These are phyloP conservation scores for Paecilomyces formosus DNA, from an alignment of 2,329 filamentous ascomycete species.

Conservation along the genomic window DNA sequence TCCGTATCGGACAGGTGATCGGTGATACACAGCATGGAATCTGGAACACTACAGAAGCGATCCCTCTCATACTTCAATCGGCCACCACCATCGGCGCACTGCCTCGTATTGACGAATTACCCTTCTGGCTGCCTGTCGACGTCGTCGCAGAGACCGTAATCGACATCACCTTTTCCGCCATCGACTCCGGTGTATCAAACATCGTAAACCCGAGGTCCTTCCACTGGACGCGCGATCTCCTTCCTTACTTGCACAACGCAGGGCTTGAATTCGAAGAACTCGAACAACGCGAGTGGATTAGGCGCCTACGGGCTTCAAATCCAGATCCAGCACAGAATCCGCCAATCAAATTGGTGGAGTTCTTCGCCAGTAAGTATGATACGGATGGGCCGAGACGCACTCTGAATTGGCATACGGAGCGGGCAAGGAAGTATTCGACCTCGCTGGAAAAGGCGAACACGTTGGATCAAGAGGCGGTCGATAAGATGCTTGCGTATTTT, in stretches of 20 bases:
- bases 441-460: slow-evolving; percentile 7
- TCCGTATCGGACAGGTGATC: slow-evolving; percentile 47
- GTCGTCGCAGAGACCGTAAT: slow-evolving; percentile 29
- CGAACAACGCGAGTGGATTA: slow-evolving; percentile 19
- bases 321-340: slow-evolving; percentile 45
- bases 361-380: slow-evolving; percentile 48
- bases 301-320: slow-evolving; percentile 37
- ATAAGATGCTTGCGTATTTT: slow-evolving; percentile 31
- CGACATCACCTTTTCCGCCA: slow-evolving; percentile 20
- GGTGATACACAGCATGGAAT: slow-evolving; percentile 41
- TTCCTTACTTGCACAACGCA: slow-evolving; percentile 44
- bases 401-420: slow-evolving; percentile 12
- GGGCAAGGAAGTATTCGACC: slow-evolving; percentile 7
- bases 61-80: slow-evolving; percentile 45
- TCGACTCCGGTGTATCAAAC: slow-evolving; percentile 38
- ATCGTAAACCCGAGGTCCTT: slow-evolving; percentile 46
- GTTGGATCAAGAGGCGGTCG: slow-evolving; percentile 19
- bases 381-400: slow-evolving; percentile 5
- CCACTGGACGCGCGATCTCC: slow-evolving; percentile 46
- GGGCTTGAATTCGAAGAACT: slow-evolving; percentile 29
- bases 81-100: slow-evolving; percentile 38
- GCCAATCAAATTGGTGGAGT: slow-evolving; percentile 47
- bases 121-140: slow-evolving; percentile 40
- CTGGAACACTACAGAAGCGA: slow-evolving; percentile 48
- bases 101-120: slow-evolving; percentile 39